Conservation (phyloP, 2,329 filamentous ascomycete species). For the Blumeria graminis region DNA sequence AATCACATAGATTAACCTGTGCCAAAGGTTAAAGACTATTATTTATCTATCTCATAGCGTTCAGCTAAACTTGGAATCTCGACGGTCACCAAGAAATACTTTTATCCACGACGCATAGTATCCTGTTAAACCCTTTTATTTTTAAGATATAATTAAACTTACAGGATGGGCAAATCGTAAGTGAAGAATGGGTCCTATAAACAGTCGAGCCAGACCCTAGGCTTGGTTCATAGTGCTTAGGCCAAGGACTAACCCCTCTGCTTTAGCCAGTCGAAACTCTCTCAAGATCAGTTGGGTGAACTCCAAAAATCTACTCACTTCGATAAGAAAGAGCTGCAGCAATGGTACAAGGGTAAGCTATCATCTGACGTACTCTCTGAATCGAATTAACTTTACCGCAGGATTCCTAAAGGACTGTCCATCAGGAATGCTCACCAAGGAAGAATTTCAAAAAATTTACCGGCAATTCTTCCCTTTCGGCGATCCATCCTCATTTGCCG, state of each 20-base stretch:
- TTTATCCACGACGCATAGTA: too few relatives aligned
- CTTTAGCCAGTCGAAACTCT: slow-evolving; percentile 86
- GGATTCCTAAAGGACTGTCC: slow-evolving; percentile 98
- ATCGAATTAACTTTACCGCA: slow-evolving; percentile 17
- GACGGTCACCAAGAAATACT: too few relatives aligned
- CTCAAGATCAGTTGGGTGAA: slow-evolving; percentile 82
- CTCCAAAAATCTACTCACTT: slow-evolving; percentile 95
- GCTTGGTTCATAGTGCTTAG: neutral
- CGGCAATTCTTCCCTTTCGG: slow-evolving; percentile 98
- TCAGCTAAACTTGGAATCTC: too few relatives aligned
- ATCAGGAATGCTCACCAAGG: slow-evolving; percentile 85
- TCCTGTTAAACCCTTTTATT: too few relatives aligned
- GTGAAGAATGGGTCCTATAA: slow-evolving; percentile 10
- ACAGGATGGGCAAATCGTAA: slow-evolving; percentile 30
- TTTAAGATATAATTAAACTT: too few relatives aligned
- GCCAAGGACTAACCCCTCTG: neutral
- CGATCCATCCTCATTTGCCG: slow-evolving; percentile 88
- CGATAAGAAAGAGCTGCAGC: slow-evolving; percentile 97
- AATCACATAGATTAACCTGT: too few relatives aligned
- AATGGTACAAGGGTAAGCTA: slow-evolving; percentile 92
- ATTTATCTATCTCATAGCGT: too few relatives aligned
- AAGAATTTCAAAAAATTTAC: slow-evolving; percentile 99
- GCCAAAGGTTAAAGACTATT: too few relatives aligned
- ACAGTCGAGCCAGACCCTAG: neutral
- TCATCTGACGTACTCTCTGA: neutral